These are phyloP conservation scores for Metschnikowia continentalis DNA, from an alignment of 805 yeast genomes.

Conservation along the genomic window DNA sequence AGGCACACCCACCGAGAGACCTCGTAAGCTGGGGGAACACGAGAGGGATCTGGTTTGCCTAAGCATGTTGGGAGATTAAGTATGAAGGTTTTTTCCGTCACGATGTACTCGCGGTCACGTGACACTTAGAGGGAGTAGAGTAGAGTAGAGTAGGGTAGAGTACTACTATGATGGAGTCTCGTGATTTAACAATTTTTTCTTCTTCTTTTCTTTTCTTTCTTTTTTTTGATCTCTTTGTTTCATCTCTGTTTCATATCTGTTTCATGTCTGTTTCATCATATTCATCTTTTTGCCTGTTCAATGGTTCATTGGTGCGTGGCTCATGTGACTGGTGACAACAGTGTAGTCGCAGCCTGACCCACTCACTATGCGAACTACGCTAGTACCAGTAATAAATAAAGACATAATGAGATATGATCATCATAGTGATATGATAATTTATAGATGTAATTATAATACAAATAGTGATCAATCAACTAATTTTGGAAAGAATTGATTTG, in stretches of 20 bases:
- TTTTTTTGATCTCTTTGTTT: no score
- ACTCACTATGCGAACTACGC: no score
- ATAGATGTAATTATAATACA: no score
- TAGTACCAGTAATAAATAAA: no score
- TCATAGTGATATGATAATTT: no score
- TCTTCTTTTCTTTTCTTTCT: background rate
- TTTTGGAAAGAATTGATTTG: no score
- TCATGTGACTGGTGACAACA: no score
- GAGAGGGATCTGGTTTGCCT: slow-evolving; percentile 2
- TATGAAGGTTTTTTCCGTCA: background rate
- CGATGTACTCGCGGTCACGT: slow-evolving; percentile 2
- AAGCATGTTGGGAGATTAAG: background rate
- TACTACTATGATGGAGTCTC: background rate
- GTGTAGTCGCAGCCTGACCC: no score
- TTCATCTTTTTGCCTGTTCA: background rate
- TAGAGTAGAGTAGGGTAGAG: background rate
- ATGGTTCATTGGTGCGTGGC: background rate
- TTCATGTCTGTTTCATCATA: no score
- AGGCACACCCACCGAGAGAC: slow-evolving; percentile 34
- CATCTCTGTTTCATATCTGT: background rate
- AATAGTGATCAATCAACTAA: no score
- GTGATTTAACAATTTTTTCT: background rate
- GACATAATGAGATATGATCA: no score
- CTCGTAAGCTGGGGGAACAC: slow-evolving; percentile 6
- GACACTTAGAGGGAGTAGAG: background rate